These are phyloP conservation scores for Teunomyces stri DNA, from an alignment of 805 yeast genomes.

Conservation along the genomic window DNA sequence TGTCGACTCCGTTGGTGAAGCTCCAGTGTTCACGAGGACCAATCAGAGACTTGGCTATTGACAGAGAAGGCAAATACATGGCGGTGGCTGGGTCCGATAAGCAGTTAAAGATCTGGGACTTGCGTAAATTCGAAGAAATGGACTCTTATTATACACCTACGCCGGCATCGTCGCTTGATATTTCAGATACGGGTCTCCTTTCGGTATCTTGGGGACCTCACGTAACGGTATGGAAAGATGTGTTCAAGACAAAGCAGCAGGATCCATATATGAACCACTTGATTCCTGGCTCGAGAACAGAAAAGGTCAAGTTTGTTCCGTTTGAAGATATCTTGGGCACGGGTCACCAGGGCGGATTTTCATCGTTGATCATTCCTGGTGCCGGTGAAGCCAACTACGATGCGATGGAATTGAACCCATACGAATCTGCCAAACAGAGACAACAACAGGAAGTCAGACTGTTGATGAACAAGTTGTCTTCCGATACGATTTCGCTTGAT, in stretches of 20 bases:
- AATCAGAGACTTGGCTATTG: conserved; percentile 77
- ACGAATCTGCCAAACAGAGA: conserved; percentile 86
- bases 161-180: conserved; percentile 74
- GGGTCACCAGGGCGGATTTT: conserved; percentile 57
- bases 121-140: conserved; percentile 74
- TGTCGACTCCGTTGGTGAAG: conserved; percentile 81
- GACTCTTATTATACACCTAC: conserved; percentile 76
- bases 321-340: conserved; percentile 94
- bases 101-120: conserved; percentile 87
- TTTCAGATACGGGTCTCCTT: conserved; percentile 84
- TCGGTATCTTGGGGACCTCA: conserved; percentile 97
- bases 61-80: conserved; percentile 92
- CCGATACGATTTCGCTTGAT: conserved; percentile 90
- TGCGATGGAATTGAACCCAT: conserved; percentile 90
- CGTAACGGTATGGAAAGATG: conserved; percentile 91
- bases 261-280: conserved; percentile 92
- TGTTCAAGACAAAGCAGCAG: conserved; percentile 63
- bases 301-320: conserved; percentile 75
- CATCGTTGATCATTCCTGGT: conserved; percentile 84
- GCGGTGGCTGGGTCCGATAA: conserved; percentile 88
- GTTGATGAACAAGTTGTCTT: conserved; percentile 80
- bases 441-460: conserved; percentile 88
- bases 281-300: conserved; percentile 72
- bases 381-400: conserved; percentile 98
- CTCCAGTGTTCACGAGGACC: conserved; percentile 84